phyloP scores from a whole-genome alignment of 495 filamentous ascomycete species.

The Polyplosphaeria fusca region DNA sequence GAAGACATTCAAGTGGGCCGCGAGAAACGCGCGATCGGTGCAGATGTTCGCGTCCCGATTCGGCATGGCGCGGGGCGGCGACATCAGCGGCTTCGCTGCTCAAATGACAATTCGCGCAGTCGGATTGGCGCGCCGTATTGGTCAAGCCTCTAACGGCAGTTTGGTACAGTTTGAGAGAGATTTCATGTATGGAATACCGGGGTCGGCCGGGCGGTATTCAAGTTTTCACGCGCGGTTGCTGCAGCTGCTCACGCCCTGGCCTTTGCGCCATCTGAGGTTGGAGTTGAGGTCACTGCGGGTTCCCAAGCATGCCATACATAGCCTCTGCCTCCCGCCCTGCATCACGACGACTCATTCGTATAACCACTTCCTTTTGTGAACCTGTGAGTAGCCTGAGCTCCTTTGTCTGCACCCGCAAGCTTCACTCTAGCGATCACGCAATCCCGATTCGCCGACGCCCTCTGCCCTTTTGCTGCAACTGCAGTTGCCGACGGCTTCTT shows the following conservation, averaged over 20 bases:
- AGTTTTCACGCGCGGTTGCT: not conserved
- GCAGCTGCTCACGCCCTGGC: not conserved
- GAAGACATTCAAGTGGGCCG: too few relatives aligned
- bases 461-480: not conserved
- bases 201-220: conserved; percentile 1
- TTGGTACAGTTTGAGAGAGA: not conserved
- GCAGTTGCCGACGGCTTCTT: conserved; percentile 9
- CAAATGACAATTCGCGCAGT: not conserved
- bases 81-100: not conserved
- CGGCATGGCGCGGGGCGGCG: not conserved
- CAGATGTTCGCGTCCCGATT: not conserved
- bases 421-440: conserved; percentile 18
- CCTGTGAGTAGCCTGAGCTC: conserved; percentile 2
- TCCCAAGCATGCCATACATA: conserved; percentile 6
- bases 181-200: not conserved
- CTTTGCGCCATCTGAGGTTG: conserved; percentile 16
- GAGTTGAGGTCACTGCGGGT: conserved; percentile 27
- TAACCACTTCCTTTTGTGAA: not conserved
- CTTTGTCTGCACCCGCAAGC: conserved; percentile 26
- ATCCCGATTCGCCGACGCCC: conserved; percentile 14
- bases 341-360: not conserved
- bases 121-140: conserved; percentile 2
- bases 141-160: not conserved
- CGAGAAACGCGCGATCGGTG: not conserved
- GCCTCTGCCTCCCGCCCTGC: not conserved